Evolutionary conservation across 2,329 filamentous ascomycete genomes (phyloP), one percentile per base, ranked within the genome.

Genomic region (Ophiostoma sp.): DNA sequence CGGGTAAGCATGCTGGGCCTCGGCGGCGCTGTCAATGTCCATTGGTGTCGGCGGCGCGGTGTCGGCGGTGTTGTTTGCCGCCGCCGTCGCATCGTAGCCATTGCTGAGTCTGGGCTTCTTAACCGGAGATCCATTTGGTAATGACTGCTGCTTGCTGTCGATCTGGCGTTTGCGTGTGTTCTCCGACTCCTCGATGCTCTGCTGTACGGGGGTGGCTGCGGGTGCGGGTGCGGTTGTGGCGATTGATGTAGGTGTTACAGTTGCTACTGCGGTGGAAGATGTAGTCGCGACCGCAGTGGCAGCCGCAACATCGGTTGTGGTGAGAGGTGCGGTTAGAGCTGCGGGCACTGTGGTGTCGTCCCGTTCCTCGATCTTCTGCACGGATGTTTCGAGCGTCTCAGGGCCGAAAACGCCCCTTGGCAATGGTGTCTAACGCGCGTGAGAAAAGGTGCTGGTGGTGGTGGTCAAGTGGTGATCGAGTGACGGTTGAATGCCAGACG

Each of bases 41-140:
- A 88, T 87, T 72, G 85, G 82, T 71, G 82, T 84, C 60, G 70
- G 52, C 41, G 69, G 68, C 27, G 64, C 66, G 5, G 81, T 79
- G 74, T 82, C 80, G 74, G 76, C 60, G 12, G 63, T 12, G 14
- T 63, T 44, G 41, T 44, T 47, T 5, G 63, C 12, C 3, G 60
- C 12, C 60, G 60, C 27, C 16, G 78, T 75, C 73, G 80, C 81
- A 76, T 86, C 85, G 77, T 82, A 84, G 75, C 85, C 85, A 79
- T 88, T 88, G 79, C 82, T 86, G 74, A 88, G 80, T 74, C 84
- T 82, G 72, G 81, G 81, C 74, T 85, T 82, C 78, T 89, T 89
- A 72, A 81, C 77, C 66, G 84, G 83, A 68, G 85, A 87, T 67
- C 82, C 85, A 77, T 85, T 84, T 73, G 80, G 77, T 74, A 82